Evolutionary conservation across 139 green algal species (phyloP).

Genomic region (Chlorella sp.): DNA sequence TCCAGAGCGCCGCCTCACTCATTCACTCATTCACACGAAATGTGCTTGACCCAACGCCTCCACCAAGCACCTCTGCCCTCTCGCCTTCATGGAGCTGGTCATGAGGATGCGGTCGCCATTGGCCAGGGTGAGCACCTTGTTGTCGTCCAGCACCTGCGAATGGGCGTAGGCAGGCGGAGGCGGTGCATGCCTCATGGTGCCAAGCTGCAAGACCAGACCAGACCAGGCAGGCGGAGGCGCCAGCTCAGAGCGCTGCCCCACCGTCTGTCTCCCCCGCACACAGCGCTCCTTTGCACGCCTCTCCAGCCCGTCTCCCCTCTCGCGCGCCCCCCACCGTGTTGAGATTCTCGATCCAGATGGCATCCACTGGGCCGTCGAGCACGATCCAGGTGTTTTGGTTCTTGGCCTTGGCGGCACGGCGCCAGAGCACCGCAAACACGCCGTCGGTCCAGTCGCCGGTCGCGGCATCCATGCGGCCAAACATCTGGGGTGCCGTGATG

Average conservation of each 20-base stretch:
- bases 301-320: too few species aligned
- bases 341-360: slow-evolving; percentile 98
- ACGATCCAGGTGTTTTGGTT: slow-evolving; percentile 96
- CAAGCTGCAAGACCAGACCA: too few species aligned
- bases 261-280: too few species aligned
- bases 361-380: slow-evolving; percentile 95
- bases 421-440: slow-evolving; percentile 93
- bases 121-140: slow-evolving; percentile 95
- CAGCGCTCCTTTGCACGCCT: too few species aligned
- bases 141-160: slow-evolving; percentile 90
- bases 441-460: slow-evolving; percentile 97
- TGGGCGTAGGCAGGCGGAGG: too few species aligned
- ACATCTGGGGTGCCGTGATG: slow-evolving; percentile 91
- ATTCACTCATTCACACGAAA: too few species aligned
- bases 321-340: slow-evolving; percentile 73
- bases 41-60: too few species aligned
- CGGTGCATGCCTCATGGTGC: too few species aligned
- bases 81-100: slow-evolving; percentile 83
- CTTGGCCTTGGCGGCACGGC: slow-evolving; percentile 85
- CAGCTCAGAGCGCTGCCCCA: too few species aligned
- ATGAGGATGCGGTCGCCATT: slow-evolving; percentile 97
- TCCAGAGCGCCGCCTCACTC: too few species aligned
- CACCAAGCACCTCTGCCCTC: not conserved
- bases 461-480: slow-evolving; percentile 82
- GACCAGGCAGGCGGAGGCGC: too few species aligned